Conservation (phyloP, 441 rosid species). For the Flueggea neowawraea region DNA sequence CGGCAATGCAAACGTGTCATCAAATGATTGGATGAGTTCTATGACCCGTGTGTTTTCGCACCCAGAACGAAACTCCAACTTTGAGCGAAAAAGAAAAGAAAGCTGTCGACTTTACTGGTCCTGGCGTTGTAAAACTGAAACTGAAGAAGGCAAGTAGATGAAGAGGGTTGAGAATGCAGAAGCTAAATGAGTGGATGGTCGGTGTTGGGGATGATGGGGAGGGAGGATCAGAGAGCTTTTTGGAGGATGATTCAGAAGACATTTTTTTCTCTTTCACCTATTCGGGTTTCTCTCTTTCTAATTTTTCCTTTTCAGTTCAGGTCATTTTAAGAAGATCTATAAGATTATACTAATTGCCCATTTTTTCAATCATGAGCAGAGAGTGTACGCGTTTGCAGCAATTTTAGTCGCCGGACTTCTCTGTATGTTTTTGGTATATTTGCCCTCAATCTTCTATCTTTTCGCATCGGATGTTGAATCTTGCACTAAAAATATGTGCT, state of each 20-base stretch:
- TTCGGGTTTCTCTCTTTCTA: conserved; percentile 39
- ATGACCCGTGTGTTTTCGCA: no score
- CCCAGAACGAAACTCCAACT: no score
- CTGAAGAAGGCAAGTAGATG: background rate
- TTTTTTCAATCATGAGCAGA: conserved; percentile 34
- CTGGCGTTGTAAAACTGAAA: background rate
- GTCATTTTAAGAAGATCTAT: background rate
- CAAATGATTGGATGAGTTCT: no score
- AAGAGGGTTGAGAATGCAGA: conserved; percentile 31
- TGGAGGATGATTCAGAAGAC: conserved; percentile 66
- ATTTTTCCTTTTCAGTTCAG: conserved; percentile 1
- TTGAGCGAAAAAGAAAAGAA: no score
- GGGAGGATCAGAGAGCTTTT: conserved; percentile 44
- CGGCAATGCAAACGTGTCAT: no score
- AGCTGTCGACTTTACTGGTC: no score
- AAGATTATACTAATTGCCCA: background rate
- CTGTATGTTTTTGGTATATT: conserved; percentile 68
- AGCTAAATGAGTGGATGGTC: conserved; percentile 37
- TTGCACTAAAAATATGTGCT: no score
- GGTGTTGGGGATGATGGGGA: conserved; percentile 37
- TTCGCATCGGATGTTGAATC: background rate
- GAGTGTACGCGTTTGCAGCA: conserved; percentile 66
- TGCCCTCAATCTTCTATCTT: background rate
- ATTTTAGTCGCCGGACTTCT: conserved; percentile 59
- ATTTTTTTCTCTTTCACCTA: conserved; percentile 55